Evolutionary conservation across 2,329 filamentous ascomycete genomes (phyloP).

Genomic region (Colletotrichum gigasporum): DNA sequence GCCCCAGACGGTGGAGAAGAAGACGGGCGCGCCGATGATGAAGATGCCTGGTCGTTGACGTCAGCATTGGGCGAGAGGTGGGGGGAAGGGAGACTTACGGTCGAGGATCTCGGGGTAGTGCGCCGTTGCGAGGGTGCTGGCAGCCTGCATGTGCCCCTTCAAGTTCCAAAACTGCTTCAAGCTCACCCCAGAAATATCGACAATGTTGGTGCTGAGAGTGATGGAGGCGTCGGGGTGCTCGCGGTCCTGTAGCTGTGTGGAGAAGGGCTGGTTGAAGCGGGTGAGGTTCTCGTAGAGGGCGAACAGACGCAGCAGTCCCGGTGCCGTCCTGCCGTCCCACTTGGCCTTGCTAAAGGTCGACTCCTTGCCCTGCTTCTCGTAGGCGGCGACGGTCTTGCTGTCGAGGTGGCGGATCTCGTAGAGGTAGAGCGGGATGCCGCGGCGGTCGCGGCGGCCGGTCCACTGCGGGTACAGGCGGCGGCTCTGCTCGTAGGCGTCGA

Average conservation of each 20-base stretch:
- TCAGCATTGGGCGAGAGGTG: slow-evolving; percentile 24
- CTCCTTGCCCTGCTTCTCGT: slow-evolving; percentile 73
- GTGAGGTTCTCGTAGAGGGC: slow-evolving; percentile 94
- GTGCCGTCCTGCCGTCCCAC: slow-evolving; percentile 71
- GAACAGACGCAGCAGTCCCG: slow-evolving; percentile 86
- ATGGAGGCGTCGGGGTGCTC: slow-evolving; percentile 83
- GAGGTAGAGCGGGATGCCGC: slow-evolving; percentile 91
- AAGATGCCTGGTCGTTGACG: slow-evolving; percentile 49
- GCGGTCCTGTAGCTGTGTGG: slow-evolving; percentile 78
- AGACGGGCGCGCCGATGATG: slow-evolving; percentile 88
- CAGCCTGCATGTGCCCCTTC: slow-evolving; percentile 92
- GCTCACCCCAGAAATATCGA: slow-evolving; percentile 88
- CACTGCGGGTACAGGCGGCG: slow-evolving; percentile 91
- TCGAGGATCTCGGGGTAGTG: slow-evolving; percentile 96
- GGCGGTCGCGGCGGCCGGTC: slow-evolving; percentile 88
- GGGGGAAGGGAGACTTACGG: slow-evolving; percentile 67
- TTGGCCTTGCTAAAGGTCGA: slow-evolving; percentile 69
- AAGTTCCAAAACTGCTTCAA: slow-evolving; percentile 97
- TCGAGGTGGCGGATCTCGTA: slow-evolving; percentile 88
- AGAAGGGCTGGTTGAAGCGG: slow-evolving; percentile 86
- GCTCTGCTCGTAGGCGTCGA: slow-evolving; percentile 84
- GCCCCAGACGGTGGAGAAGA: slow-evolving; percentile 93
- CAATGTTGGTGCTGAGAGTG: slow-evolving; percentile 92
- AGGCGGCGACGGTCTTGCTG: slow-evolving; percentile 80
- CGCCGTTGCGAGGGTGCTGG: slow-evolving; percentile 86